Evolutionary conservation across 371 early-diverging fungal species (phyloP).

Genomic region (Dinochytrium kinnereticum): DNA sequence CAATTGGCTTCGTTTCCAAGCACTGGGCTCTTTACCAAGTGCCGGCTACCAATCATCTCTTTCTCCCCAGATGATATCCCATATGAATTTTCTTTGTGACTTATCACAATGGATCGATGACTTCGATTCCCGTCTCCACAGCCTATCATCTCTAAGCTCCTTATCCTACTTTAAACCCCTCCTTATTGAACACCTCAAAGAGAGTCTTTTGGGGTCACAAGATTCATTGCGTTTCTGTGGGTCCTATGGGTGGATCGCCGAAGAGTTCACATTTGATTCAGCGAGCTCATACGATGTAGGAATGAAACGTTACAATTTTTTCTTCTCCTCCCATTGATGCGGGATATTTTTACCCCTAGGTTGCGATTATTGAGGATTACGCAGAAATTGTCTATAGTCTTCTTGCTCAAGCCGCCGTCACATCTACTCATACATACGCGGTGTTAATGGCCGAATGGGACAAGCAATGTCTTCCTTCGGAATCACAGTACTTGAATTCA

Average conservation of each 20-base stretch:
- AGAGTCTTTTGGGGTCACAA: not conserved
- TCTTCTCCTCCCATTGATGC: too few species aligned
- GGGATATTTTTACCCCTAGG: too few species aligned
- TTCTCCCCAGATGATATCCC: not conserved
- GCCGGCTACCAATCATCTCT: not conserved
- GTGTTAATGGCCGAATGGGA: not conserved
- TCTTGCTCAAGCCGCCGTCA: not conserved
- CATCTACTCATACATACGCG: not conserved
- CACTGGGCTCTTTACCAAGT: not conserved
- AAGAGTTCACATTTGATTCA: not conserved
- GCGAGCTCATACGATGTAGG: not conserved
- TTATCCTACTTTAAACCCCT: not conserved
- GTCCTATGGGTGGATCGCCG: not conserved
- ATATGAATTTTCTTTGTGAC: not conserved
- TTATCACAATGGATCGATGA: not conserved
- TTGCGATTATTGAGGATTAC: not conserved
- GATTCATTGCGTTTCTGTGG: not conserved
- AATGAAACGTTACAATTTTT: too few species aligned
- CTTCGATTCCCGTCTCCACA: not conserved
- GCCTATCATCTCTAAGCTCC: not conserved
- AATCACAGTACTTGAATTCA: not conserved
- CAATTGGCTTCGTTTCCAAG: slow-evolving; percentile 15
- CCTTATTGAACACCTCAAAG: not conserved
- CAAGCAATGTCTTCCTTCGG: not conserved
- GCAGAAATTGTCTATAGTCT: not conserved